Evolutionary conservation across 208 protist genomes (phyloP).

Genomic region (Acanthamoeba quina): DNA sequence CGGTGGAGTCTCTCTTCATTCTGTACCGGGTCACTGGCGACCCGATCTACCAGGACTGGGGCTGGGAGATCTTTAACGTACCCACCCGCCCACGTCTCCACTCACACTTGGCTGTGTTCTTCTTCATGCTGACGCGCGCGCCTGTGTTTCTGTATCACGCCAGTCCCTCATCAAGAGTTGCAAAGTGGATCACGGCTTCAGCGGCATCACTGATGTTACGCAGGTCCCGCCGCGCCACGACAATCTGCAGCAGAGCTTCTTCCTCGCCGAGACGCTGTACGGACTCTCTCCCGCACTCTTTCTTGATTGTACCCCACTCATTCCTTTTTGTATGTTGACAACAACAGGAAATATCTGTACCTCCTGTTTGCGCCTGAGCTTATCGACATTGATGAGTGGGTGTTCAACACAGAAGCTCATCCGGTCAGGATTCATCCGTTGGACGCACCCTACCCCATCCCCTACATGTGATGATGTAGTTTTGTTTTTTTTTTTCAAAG

Average conservation of each 20-base stretch:
- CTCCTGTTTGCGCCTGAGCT: slow-evolving; percentile 89
- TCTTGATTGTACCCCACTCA: not conserved
- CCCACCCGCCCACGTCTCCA: not conserved
- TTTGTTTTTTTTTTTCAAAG: no score
- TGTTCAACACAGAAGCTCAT: slow-evolving; percentile 95
- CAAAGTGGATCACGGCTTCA: slow-evolving; percentile 80
- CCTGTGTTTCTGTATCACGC: slow-evolving; percentile 80
- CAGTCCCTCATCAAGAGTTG: slow-evolving; percentile 86
- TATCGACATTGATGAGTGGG: slow-evolving; percentile 92
- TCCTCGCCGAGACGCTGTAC: slow-evolving; percentile 93
- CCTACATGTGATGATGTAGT: not conserved
- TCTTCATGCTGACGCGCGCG: not conserved
- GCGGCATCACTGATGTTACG: slow-evolving; percentile 78
- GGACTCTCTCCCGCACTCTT: not conserved
- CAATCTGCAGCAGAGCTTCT: slow-evolving; percentile 92
- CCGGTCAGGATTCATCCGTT: slow-evolving; percentile 80
- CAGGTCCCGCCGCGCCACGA: slow-evolving; percentile 28
- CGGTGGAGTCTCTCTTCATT: slow-evolving; percentile 90
- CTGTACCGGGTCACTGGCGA: slow-evolving; percentile 87
- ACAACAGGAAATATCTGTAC: slow-evolving; percentile 92
- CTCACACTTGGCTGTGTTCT: not conserved
- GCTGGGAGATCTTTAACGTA: slow-evolving; percentile 84
- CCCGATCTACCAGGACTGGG: slow-evolving; percentile 89
- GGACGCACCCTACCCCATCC: slow-evolving; percentile 34
- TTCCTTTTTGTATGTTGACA: not conserved